A percentile compares a stretch with the other conserved stretches of the same genome.
Conservation (phyloP, 768 basidiomycete genomes). For the Collybiopsis luxurians region DNA sequence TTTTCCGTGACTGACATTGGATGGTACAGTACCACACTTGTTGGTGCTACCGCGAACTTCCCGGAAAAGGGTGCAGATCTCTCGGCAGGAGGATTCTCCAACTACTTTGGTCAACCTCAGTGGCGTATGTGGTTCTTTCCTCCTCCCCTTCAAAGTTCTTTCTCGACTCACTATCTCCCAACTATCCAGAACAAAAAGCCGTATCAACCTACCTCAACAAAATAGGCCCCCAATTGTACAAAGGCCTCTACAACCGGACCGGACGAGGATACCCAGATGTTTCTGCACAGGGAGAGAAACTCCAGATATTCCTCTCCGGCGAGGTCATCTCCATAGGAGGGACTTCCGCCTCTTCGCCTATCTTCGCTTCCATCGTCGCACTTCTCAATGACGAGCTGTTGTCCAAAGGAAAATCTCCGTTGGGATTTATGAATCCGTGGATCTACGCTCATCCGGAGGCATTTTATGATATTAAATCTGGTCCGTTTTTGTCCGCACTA, state of each 20-base stretch:
- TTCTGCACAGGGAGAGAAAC: slow-evolving; percentile 6
- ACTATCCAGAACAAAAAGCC: slow-evolving; percentile 27
- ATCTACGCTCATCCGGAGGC: slow-evolving; percentile 40
- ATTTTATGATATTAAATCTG: slow-evolving; percentile 59
- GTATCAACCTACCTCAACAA: slow-evolving; percentile 29
- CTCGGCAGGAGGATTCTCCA: slow-evolving; percentile 14
- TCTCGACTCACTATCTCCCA: not conserved
- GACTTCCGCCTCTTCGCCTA: slow-evolving; percentile 58
- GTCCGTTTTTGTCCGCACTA: slow-evolving; percentile 15
- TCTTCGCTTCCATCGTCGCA: slow-evolving; percentile 55
- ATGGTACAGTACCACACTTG: slow-evolving; percentile 20
- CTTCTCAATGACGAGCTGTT: slow-evolving; percentile 63
- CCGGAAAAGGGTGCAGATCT: slow-evolving; percentile 15
- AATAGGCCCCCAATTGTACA: slow-evolving; percentile 26
- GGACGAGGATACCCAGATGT: slow-evolving; percentile 16
- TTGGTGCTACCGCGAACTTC: slow-evolving; percentile 36
- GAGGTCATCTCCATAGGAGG: slow-evolving; percentile 40
- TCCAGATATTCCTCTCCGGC: slow-evolving; percentile 58
- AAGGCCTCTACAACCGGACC: slow-evolving; percentile 40
- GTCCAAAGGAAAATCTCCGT: slow-evolving; percentile 37
- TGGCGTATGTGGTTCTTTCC: slow-evolving; percentile 24
- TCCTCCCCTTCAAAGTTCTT: slow-evolving; percentile 7
- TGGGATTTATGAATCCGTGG: slow-evolving; percentile 61
- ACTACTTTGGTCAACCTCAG: slow-evolving; percentile 24
- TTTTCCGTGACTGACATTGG: too few species aligned